phyloP scores from a whole-genome alignment of 2,329 filamentous ascomycete species.

The Colletotrichum neosansevieriae region DNA sequence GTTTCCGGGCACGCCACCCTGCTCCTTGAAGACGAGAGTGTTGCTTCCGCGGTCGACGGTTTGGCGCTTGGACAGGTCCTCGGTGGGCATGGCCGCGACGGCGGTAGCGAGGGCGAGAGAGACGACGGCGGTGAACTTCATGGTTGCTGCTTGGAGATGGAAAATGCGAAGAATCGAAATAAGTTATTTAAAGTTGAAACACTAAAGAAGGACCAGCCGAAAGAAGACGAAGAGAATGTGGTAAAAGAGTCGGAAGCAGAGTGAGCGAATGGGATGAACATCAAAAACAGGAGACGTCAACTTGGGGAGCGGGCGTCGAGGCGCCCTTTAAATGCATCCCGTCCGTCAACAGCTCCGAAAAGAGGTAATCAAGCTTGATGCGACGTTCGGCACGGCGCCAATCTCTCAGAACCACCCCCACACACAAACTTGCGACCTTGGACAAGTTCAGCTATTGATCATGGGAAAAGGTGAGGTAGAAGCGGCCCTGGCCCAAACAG shows the following conservation, averaged over 20 bases:
- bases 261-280: slow-evolving; percentile 19
- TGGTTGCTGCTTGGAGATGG: slow-evolving; percentile 14
- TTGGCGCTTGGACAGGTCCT: slow-evolving; percentile 30
- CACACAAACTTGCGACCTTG: slow-evolving; percentile 26
- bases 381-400: slow-evolving; percentile 12
- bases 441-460: slow-evolving; percentile 1
- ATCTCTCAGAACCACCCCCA: slow-evolving; percentile 16
- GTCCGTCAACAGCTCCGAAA: not conserved
- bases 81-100: slow-evolving; percentile 40
- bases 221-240: slow-evolving; percentile 24
- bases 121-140: slow-evolving; percentile 44
- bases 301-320: not conserved
- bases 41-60: slow-evolving; percentile 7
- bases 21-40: slow-evolving; percentile 53
- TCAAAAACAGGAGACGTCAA: not conserved
- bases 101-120: slow-evolving; percentile 41
- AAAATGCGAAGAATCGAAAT: not conserved
- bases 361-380: slow-evolving; percentile 31
- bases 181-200: not conserved
- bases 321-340: slow-evolving; percentile 2
- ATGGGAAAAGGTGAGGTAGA: not conserved
- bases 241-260: slow-evolving; percentile 12
- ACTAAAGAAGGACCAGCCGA: slow-evolving; percentile 26
- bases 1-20: slow-evolving; percentile 51
- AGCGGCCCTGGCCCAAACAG: slow-evolving; percentile 32